Conservation (phyloP, 306 rosid genomes). For the Abrus pulchellus region DNA sequence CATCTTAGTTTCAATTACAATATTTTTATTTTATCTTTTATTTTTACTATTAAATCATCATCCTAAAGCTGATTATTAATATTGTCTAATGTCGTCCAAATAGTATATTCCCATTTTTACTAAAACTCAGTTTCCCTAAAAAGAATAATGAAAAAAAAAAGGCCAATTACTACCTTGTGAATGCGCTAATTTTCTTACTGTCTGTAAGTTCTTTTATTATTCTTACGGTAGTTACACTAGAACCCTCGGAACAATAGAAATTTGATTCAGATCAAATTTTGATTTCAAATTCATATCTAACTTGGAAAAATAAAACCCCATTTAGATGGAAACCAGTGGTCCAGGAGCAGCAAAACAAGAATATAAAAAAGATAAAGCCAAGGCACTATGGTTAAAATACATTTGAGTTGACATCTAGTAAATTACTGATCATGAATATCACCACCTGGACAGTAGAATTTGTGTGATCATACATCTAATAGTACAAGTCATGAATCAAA, state of each 20-base stretch:
- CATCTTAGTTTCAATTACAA: too few species aligned
- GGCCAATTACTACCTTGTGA: neutral
- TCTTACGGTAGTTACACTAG: neutral
- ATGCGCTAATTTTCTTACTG: neutral
- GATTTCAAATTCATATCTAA: neutral
- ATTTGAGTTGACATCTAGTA: conserved; percentile 21
- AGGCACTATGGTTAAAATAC: conserved; percentile 25
- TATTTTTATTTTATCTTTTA: too few species aligned
- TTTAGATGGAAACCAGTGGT: neutral
- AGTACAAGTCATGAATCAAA: conserved; percentile 44
- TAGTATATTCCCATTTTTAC: too few species aligned
- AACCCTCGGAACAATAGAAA: too few species aligned
- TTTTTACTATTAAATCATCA: too few species aligned
- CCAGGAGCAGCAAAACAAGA: neutral
- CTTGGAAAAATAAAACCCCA: neutral
- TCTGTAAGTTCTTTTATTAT: neutral
- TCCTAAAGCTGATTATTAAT: too few species aligned
- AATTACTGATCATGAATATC: conserved; percentile 37
- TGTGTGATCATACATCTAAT: conserved; percentile 46
- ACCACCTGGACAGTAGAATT: conserved; percentile 24
- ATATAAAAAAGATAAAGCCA: neutral
- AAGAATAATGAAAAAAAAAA: too few species aligned
- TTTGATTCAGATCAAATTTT: neutral
- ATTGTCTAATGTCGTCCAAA: too few species aligned
- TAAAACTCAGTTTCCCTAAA: too few species aligned